Percentiles rank a stretch among this genome's conserved stretches.
phyloP scores from a whole-genome alignment of 495 filamentous ascomycete species.

The Aspergillus nanangensis region DNA sequence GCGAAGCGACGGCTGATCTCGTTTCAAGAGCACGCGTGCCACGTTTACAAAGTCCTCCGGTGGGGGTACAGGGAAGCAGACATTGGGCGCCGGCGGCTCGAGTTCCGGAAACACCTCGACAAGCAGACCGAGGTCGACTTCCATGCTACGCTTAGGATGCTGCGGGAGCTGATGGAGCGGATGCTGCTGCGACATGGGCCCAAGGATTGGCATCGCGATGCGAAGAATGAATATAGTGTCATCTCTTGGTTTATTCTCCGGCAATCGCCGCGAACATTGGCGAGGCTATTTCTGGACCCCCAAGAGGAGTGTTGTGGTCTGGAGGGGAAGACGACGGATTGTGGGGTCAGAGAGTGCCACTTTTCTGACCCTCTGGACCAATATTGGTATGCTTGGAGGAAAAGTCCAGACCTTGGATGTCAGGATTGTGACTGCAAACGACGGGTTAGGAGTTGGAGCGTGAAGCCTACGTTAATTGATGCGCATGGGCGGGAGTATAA shows the following conservation, averaged over 20 bases:
- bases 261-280: conserved; percentile 20
- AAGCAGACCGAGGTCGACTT: conserved; percentile 22
- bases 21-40: conserved; percentile 14
- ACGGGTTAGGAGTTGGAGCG: conserved; percentile 23
- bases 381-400: conserved; percentile 27
- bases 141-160: conserved; percentile 26
- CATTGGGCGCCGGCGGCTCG: conserved; percentile 19
- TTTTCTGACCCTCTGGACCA: conserved; percentile 25
- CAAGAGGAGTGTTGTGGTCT: conserved; percentile 24
- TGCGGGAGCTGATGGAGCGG: conserved; percentile 24
- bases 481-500: conserved; percentile 20
- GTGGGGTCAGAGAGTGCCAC: conserved; percentile 11
- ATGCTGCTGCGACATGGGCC: conserved; percentile 30
- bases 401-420: conserved; percentile 19
- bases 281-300: conserved; percentile 20
- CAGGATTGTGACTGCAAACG: conserved; percentile 23
- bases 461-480: conserved; percentile 25
- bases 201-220: conserved; percentile 23
- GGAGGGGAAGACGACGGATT: conserved; percentile 13
- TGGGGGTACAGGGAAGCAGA: conserved; percentile 22
- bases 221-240: conserved; percentile 22
- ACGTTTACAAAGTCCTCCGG: conserved; percentile 21
- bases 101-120: conserved; percentile 20
- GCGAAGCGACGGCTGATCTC: conserved; percentile 8
- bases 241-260: conserved; percentile 27